Conservation (phyloP, 345 rosid genomes). For the Physaria fendleri region DNA sequence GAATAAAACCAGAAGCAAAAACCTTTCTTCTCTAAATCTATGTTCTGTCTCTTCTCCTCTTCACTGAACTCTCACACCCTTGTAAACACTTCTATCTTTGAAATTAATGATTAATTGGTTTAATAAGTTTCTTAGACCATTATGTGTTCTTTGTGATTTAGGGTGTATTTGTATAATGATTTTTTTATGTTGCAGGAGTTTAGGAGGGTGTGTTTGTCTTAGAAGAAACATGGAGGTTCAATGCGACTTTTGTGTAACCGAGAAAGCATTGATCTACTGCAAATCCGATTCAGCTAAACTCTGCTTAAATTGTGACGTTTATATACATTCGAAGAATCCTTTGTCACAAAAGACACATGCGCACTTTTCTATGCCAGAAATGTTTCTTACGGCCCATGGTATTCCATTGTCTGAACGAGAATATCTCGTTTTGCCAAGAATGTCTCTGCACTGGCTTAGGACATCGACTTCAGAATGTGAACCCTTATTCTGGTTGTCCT, state of each 20-base stretch:
- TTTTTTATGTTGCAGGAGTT: neutral
- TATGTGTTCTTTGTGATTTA: neutral
- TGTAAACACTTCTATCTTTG: neutral
- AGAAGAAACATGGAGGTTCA: conserved; percentile 29
- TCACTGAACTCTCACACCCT: neutral
- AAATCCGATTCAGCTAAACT: conserved; percentile 59
- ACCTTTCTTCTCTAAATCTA: neutral
- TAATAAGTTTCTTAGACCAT: neutral
- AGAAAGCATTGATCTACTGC: conserved; percentile 55
- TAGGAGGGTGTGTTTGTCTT: neutral
- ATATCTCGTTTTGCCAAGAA: conserved; percentile 43
- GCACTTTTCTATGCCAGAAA: conserved; percentile 55
- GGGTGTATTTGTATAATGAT: neutral
- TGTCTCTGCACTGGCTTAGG: conserved; percentile 52
- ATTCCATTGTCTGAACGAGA: conserved; percentile 44
- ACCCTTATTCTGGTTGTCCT: conserved; percentile 52
- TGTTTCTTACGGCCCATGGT: conserved; percentile 48
- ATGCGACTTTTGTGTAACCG: conserved; percentile 51
- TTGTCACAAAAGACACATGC: conserved; percentile 51
- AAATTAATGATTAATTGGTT: neutral
- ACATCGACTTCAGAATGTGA: conserved; percentile 32
- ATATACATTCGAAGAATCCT: conserved; percentile 56
- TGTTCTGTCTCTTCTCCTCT: neutral
- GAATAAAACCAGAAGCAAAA: no score
- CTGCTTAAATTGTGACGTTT: conserved; percentile 55